Percentiles rank a stretch among this genome's conserved stretches.
These are phyloP conservation scores for Hypoxylon perforatum DNA, from an alignment of 495 filamentous ascomycete genomes.

Conservation along the genomic window DNA sequence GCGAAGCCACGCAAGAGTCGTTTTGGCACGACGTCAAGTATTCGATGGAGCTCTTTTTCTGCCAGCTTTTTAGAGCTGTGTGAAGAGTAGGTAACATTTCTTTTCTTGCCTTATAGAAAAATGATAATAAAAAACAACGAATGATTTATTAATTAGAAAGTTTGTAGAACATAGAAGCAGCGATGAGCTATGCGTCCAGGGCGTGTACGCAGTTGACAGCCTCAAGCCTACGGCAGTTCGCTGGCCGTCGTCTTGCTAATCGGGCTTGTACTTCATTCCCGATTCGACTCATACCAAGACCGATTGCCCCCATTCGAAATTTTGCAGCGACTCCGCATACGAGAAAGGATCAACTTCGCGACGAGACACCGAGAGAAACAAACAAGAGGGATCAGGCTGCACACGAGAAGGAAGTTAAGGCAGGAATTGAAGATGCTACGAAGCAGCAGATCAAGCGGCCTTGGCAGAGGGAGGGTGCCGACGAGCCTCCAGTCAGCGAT, in stretches of 20 bases:
- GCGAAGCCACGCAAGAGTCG: constrained; percentile 12
- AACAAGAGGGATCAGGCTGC: constrained; percentile 52
- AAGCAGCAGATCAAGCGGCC: constrained; percentile 58
- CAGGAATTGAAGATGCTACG: constrained; percentile 45
- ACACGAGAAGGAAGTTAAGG: constrained; percentile 51
- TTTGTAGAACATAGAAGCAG: constrained; percentile 35
- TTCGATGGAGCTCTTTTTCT: constrained; percentile 28
- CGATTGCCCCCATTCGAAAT: constrained; percentile 5
- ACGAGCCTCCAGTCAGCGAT: constrained; percentile 64
- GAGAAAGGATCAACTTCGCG: constrained; percentile 20
- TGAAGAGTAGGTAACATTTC: not conserved
- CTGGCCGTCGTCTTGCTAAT: constrained; percentile 20
- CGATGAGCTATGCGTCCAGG: constrained; percentile 47
- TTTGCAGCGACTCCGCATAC: constrained; percentile 20
- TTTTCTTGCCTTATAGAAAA: not conserved
- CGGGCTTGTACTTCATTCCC: not conserved
- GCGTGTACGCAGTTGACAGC: constrained; percentile 40
- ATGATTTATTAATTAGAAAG: constrained; percentile 9
- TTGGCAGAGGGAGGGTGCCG: constrained; percentile 76
- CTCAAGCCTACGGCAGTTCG: constrained; percentile 30
- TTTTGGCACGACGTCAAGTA: constrained; percentile 10
- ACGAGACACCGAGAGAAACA: constrained; percentile 50
- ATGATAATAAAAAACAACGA: not conserved
- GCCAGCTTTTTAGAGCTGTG: constrained; percentile 18
- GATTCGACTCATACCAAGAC: not conserved